Evolutionary conservation across 495 filamentous ascomycete species (phyloP).

Genomic region (Aspergillus affinis): DNA sequence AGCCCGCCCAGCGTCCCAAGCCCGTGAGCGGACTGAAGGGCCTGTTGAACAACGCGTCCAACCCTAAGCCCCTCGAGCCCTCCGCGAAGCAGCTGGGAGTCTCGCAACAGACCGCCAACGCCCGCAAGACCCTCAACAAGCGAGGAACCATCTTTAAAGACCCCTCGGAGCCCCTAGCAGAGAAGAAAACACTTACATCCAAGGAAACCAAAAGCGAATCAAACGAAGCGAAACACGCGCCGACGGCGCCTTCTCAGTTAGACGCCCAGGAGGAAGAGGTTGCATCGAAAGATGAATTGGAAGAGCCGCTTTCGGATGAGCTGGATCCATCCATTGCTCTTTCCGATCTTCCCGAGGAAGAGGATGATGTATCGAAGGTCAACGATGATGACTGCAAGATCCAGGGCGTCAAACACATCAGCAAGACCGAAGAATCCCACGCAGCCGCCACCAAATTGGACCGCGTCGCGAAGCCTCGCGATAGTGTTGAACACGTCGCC

Average conservation of each 20-base stretch:
- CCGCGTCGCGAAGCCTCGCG: constrained; percentile 9
- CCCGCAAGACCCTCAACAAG: constrained; percentile 55
- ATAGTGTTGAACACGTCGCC: constrained; percentile 20
- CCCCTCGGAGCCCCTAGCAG: constrained; percentile 32
- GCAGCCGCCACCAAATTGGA: constrained; percentile 16
- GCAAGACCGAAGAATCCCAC: constrained; percentile 18
- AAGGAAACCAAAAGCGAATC: constrained; percentile 32
- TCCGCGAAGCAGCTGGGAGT: constrained; percentile 33
- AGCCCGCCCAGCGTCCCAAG: constrained; percentile 65
- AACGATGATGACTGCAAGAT: constrained; percentile 33
- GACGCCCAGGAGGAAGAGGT: constrained; percentile 9
- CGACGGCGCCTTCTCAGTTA: constrained; percentile 16
- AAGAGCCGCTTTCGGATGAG: constrained; percentile 19
- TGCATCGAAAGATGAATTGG: constrained; percentile 2
- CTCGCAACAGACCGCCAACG: constrained; percentile 36
- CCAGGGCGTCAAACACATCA: constrained; percentile 15
- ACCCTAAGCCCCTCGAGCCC: constrained; percentile 34
- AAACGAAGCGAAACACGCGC: constrained; percentile 18
- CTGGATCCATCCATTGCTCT: constrained; percentile 16
- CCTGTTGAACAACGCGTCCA: constrained; percentile 42
- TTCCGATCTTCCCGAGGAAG: constrained; percentile 17
- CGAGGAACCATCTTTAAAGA: constrained; percentile 70
- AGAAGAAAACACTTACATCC: constrained; percentile 35
- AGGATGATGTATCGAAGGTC: constrained; percentile 16
- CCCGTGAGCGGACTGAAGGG: constrained; percentile 49